Evolutionary conservation across 768 basidiomycete genomes (phyloP), one percentile per base, ranked within the genome.

Genomic region (Glaciozyma martinii): DNA sequence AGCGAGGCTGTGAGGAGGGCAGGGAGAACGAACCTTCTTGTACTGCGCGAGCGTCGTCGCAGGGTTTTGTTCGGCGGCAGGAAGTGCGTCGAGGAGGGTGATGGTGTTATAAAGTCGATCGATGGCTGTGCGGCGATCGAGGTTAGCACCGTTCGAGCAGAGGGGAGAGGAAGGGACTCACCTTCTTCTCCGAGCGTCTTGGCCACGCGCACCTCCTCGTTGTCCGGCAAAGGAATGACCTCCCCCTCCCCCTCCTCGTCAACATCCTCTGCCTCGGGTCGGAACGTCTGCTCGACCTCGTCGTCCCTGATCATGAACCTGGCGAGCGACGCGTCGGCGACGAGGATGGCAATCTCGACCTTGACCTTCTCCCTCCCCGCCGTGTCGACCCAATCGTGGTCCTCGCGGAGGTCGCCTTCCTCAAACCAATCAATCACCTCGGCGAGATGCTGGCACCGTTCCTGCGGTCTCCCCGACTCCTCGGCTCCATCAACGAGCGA

Each of bases 291-390:
- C 62, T 70, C 68, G 49, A 70, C 46, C 27, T 33, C 40, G 29
- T 66, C 68, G 29, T 66, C 68, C 42, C 37, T 30, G 25, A 61
- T 23, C 47, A 66, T 30, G 49, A 70, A 70, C 25, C 29, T n/a
- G 50, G 25, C 50, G 23, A 29, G 23, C 2, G 50, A 25, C 5
- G 15, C 50, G 27, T 52, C 50, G 50, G 15, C 50, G 50, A 25
- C 23, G 23, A 29, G 25, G 50, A 52, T 16, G 6, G n/a, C 50
- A 9, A 47, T n/a, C 46, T 47, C 46, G 3, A 47, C 21, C 46
- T 19, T n/a, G 21, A 21, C n/a, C 6, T 19, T n/a, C 46, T 47
- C 46, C 46, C 21, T 47, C 46, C 19, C 46, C n/a, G 1, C 21
- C 19, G 8, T 47, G 21, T 47, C 21, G 19, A 19, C 46, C 46